These are phyloP conservation scores for Dacryopinax primogenitus DNA, from an alignment of 768 basidiomycete species.

Conservation along the genomic window DNA sequence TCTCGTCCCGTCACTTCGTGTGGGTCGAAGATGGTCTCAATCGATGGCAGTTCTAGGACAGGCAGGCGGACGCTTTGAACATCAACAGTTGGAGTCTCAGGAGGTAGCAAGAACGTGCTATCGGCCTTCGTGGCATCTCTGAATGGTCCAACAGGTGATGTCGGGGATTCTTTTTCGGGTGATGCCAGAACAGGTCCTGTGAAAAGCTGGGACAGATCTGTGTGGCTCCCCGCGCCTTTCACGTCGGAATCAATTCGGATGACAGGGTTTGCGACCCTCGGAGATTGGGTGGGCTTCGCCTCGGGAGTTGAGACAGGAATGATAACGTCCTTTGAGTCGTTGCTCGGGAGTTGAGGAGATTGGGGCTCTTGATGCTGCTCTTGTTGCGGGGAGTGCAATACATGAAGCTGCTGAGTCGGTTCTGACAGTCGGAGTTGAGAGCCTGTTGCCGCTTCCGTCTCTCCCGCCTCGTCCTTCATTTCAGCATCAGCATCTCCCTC, in stretches of 20 bases:
- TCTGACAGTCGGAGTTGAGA: not conserved
- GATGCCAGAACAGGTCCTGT: not conserved
- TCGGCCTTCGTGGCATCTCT: not conserved
- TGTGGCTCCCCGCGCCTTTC: not conserved
- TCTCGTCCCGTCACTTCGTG: conserved; percentile 12
- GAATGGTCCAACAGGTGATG: not conserved
- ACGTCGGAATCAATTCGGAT: not conserved
- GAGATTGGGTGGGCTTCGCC: not conserved
- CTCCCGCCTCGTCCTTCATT: conserved; percentile 15
- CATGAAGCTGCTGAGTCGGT: not conserved
- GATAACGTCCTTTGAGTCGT: not conserved
- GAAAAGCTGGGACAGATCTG: not conserved
- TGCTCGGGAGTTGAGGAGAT: not conserved
- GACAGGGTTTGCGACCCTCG: not conserved
- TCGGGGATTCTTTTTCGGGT: not conserved
- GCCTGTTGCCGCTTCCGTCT: not conserved
- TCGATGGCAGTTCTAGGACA: conserved; percentile 13
- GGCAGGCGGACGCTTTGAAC: conserved; percentile 15
- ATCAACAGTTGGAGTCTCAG: conserved; percentile 4
- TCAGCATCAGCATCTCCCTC: conserved; percentile 16
- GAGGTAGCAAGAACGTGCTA: not conserved
- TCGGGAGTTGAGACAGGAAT: not conserved
- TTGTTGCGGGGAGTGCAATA: not conserved
- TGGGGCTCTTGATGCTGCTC: not conserved
- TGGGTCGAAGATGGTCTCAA: conserved; percentile 16